These are phyloP conservation scores for Penicillium corylophilum DNA, from an alignment of 2,329 filamentous ascomycete species.

Conservation along the genomic window DNA sequence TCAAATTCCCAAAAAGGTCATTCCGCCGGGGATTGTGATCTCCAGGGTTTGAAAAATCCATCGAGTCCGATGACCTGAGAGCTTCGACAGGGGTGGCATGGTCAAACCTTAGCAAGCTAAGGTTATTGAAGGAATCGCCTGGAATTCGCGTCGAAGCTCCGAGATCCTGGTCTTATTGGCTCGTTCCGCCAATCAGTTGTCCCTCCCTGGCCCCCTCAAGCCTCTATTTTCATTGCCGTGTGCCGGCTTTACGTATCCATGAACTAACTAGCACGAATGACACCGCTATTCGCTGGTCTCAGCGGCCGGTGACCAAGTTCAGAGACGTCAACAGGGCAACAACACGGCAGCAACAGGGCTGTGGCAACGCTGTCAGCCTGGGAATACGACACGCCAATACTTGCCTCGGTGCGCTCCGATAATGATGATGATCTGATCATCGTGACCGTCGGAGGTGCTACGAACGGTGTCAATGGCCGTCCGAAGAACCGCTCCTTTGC, in stretches of 20 bases:
- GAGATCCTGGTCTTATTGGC: neutral
- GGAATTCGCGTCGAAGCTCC: constrained; percentile 20
- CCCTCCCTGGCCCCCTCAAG: neutral
- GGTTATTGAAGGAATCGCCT: constrained; percentile 17
- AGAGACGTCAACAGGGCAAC: neutral
- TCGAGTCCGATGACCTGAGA: neutral
- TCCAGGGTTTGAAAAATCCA: neutral
- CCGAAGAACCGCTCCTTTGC: constrained; percentile 8
- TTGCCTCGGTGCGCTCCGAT: neutral
- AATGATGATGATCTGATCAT: neutral
- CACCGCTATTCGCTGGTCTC: neutral
- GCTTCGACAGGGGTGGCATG: constrained; percentile 8
- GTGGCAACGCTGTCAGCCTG: neutral
- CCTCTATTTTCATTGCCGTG: neutral
- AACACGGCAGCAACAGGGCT: neutral
- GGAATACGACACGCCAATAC: neutral
- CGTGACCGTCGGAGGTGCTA: neutral
- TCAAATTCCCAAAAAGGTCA: neutral
- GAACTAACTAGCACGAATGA: neutral
- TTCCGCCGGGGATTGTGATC: neutral
- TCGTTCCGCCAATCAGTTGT: constrained; percentile 12
- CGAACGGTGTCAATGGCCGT: constrained; percentile 9
- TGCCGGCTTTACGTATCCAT: neutral
- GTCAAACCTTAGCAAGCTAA: constrained; percentile 5
- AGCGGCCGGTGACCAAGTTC: neutral